Evolutionary conservation across 257 asterid species (phyloP).

Genomic region (Nicotiana obtusifolia): DNA sequence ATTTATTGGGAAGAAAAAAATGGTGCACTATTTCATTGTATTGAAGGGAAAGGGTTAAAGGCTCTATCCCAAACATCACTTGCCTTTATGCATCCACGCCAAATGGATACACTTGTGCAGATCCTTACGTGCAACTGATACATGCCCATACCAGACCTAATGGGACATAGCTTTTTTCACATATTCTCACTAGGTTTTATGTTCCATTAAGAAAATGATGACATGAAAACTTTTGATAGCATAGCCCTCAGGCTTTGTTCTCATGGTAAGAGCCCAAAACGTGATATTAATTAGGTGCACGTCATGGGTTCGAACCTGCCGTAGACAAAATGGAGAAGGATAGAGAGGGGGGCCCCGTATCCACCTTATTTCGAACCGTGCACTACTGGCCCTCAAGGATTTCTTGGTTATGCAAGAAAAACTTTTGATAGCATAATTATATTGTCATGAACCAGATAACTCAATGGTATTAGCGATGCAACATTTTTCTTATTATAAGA

Average conservation of each 20-base stretch:
- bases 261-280: no score
- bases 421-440: not conserved
- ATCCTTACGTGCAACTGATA: not conserved
- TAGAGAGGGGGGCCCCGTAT: no score
- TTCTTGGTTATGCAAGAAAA: no score
- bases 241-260: not conserved
- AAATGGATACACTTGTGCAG: not conserved
- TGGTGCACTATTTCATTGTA: not conserved
- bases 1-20: not conserved
- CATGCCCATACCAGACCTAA: not conserved
- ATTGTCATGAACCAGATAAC: not conserved
- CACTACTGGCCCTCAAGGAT: no score
- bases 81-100: not conserved
- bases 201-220: not conserved
- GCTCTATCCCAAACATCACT: not conserved
- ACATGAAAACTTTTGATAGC: not conserved
- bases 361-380: no score
- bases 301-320: no score
- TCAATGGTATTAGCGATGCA: not conserved
- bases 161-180: not conserved
- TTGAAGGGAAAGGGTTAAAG: not conserved
- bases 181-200: not conserved
- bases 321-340: no score
- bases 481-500: not conserved
- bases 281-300: no score